Evolutionary conservation across 345 rosid genomes (phyloP).

Genomic region (Murraya paniculata): DNA sequence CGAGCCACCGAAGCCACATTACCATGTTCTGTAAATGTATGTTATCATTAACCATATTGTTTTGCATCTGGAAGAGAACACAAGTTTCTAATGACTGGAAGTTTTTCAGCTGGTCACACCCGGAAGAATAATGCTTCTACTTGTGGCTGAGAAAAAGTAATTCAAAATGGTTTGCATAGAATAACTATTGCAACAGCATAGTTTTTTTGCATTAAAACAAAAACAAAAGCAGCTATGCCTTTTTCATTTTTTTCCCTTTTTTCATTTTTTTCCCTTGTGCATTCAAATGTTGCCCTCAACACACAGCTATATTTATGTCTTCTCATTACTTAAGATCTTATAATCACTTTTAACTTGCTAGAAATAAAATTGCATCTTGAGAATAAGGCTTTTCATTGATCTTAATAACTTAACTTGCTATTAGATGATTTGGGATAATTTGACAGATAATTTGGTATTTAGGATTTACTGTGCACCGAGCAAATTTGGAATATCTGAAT

Average conservation of each 20-base stretch:
- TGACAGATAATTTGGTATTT: background rate
- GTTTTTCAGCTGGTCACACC: too few relatives aligned
- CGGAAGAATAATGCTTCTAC: too few relatives aligned
- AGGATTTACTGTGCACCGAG: background rate
- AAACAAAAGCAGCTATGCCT: background rate
- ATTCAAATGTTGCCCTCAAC: too few relatives aligned
- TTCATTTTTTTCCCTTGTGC: too few relatives aligned
- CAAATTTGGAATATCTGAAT: too few relatives aligned
- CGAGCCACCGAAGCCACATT: slow-evolving; percentile 71
- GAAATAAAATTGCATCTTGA: background rate
- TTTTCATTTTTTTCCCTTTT: too few relatives aligned
- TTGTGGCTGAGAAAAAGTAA: too few relatives aligned
- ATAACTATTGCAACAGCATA: background rate
- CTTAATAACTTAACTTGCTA: too few relatives aligned
- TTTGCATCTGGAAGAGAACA: background rate
- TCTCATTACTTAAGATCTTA: background rate
- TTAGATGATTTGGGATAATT: too few relatives aligned
- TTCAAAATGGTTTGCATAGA: background rate
- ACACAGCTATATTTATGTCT: background rate
- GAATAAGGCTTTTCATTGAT: too few relatives aligned
- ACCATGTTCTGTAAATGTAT: slow-evolving; percentile 46
- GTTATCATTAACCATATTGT: slow-evolving; percentile 7
- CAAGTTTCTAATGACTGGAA: background rate
- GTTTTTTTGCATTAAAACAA: background rate
- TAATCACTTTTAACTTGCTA: background rate